These are phyloP conservation scores for Trichoderma arundinaceum DNA, from an alignment of 2,329 filamentous ascomycete species.

Conservation along the genomic window DNA sequence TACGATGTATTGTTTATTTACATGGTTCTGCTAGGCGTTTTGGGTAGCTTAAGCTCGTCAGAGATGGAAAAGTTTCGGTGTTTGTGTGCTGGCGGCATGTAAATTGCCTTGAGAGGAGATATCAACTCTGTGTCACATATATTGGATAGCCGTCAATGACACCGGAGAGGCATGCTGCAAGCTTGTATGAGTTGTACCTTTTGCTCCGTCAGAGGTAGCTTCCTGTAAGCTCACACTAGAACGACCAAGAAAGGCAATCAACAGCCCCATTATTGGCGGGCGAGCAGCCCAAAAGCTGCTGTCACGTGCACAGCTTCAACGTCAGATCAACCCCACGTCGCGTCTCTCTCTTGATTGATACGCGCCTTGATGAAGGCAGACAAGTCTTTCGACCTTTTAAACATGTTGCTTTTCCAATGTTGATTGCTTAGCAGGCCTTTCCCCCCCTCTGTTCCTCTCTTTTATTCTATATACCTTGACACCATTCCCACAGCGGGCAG, in stretches of 20 bases:
- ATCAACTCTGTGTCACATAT: too few relatives aligned
- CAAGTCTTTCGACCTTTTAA: neutral
- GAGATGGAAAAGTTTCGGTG: too few relatives aligned
- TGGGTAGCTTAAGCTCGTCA: neutral
- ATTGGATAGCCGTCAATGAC: too few relatives aligned
- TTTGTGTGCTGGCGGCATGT: too few relatives aligned
- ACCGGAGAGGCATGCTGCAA: too few relatives aligned
- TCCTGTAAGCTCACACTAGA: neutral
- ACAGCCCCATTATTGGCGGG: neutral
- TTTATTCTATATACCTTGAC: neutral
- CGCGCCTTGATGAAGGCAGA: neutral
- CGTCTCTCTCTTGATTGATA: slow-evolving; percentile 23
- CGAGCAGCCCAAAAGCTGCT: neutral
- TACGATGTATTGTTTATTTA: slow-evolving; percentile 4
- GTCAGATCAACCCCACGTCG: slow-evolving; percentile 29
- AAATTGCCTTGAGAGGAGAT: too few relatives aligned
- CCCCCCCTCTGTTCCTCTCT: too few relatives aligned
- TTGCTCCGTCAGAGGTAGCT: too few relatives aligned
- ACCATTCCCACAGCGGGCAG: neutral
- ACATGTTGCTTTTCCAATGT: neutral
- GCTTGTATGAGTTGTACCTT: too few relatives aligned
- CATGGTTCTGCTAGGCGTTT: neutral
- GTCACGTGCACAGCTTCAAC: slow-evolving; percentile 11
- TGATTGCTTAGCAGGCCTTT: too few relatives aligned
- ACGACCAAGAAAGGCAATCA: neutral